Conservation (phyloP, 2,329 filamentous ascomycete genomes). For the Pezicula rhizophila region DNA sequence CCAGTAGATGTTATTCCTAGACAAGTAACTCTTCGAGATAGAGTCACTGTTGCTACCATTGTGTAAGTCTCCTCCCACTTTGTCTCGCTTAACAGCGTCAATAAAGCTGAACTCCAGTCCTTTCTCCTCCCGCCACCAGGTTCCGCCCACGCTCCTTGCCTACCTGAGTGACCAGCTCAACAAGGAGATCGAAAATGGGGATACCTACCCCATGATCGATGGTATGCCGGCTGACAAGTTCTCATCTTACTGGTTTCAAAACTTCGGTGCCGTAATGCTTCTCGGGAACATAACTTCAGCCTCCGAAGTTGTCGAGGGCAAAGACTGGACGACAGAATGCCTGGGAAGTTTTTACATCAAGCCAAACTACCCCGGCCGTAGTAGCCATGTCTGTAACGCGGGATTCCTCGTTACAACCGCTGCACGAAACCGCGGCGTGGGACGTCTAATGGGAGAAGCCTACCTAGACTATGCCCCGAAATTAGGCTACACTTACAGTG, state of each 20-base stretch:
- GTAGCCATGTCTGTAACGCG: constrained; percentile 67
- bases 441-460: constrained; percentile 49
- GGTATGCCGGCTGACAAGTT: constrained; percentile 56
- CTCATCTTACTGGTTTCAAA: constrained; percentile 66
- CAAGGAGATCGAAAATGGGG: constrained; percentile 65
- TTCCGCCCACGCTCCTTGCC: constrained; percentile 54
- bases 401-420: constrained; percentile 51
- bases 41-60: constrained; percentile 61
- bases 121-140: constrained; percentile 53
- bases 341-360: constrained; percentile 69
- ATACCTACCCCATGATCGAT: constrained; percentile 67
- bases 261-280: constrained; percentile 67
- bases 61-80: constrained; percentile 31
- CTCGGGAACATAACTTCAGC: constrained; percentile 54
- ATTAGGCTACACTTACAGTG: constrained; percentile 64
- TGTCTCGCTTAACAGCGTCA: neutral
- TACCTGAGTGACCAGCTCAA: constrained; percentile 64
- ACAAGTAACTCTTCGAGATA: constrained; percentile 60
- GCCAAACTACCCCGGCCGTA: constrained; percentile 68
- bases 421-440: constrained; percentile 48
- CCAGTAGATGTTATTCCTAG: constrained; percentile 44
- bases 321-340: constrained; percentile 60
- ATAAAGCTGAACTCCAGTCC: constrained; percentile 31
- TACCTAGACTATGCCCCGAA: constrained; percentile 53
- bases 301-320: constrained; percentile 40